These are phyloP conservation scores for Calonectria pteridis DNA, from an alignment of 2,329 filamentous ascomycete genomes.

Conservation along the genomic window DNA sequence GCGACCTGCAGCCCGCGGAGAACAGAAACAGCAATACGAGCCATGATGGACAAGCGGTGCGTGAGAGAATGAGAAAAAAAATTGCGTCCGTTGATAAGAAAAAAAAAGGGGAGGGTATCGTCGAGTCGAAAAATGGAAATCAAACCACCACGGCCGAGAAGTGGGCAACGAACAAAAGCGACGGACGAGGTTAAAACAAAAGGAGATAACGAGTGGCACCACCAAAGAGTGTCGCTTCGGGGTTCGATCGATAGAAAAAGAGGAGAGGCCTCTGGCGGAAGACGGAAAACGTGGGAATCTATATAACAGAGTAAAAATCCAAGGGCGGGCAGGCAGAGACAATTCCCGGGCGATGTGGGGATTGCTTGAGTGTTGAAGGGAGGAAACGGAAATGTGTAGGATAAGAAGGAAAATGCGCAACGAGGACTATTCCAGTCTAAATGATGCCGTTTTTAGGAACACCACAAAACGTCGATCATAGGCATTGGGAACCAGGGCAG, in stretches of 20 bases:
- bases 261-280: slow-evolving; percentile 26
- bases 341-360: slow-evolving; percentile 41
- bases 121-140: slow-evolving; percentile 4
- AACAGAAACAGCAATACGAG: slow-evolving; percentile 30
- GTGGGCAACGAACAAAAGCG: slow-evolving; percentile 4
- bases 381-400: slow-evolving; percentile 17
- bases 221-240: slow-evolving; percentile 15
- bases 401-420: slow-evolving; percentile 1
- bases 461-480: slow-evolving; percentile 35
- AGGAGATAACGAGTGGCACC: slow-evolving; percentile 1
- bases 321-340: slow-evolving; percentile 38
- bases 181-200: slow-evolving; percentile 12
- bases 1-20: slow-evolving; percentile 42
- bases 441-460: slow-evolving; percentile 39
- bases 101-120: not conserved
- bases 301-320: slow-evolving; percentile 38
- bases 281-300: slow-evolving; percentile 36
- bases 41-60: slow-evolving; percentile 31
- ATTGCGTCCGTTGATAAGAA: not conserved
- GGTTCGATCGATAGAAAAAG: slow-evolving; percentile 25
- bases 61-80: not conserved
- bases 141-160: not conserved
- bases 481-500: slow-evolving; percentile 7
- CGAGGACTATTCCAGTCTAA: slow-evolving; percentile 10
- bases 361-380: slow-evolving; percentile 12